Base-by-base conservation (phyloP, 352 stramenopile genomes). In the Phytopythium montanum region DNA sequence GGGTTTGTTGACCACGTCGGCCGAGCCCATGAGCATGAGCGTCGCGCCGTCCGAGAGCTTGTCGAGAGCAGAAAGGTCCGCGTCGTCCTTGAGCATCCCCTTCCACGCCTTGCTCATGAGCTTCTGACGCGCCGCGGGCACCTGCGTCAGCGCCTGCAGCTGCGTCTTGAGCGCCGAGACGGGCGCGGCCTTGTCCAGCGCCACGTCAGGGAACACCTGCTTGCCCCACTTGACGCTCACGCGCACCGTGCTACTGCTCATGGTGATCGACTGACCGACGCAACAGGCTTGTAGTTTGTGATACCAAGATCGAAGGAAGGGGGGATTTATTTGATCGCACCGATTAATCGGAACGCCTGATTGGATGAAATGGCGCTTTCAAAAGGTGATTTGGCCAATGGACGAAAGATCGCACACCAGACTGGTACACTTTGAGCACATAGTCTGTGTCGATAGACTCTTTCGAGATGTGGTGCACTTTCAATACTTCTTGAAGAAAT, bases 1-100 rank as follows among this genome's bases (percentile, higher is more conserved):
- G 34, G 92, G 92, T 58, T 91, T 93, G 52, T 83, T 66, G 16
- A 98, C 78, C 9, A 95, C 84, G 52, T 98, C 94, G 9, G 93
- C 92, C 28, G 90, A 97, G 36, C 96, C 96, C 85, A 99, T 98
- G 62, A 99, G 79, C 73, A 96, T 97, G 28, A 98, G 66, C 25
- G 75, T 73, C 14, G 78, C 59, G 55, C 82, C 81, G 52, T 88
- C 71, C 3, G 75, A 61, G 29, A 95, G 67, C 61, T 79, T 88
- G 44, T 77, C 63, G 12, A 92, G 63, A 51, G 66, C 56, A 3
- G 65, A 69, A 12, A 94, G 71, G 56, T 91, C 73, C 28, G 70
- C 75, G 61, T 95, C 86, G 62, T 94, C 86, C 67, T 95, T 95
- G 34, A 95, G 78, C 83, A 95, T 93, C 41, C 86, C 86, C 64